Evolutionary conservation across 257 asterid genomes (phyloP).

Genomic region (Verbena officinalis): DNA sequence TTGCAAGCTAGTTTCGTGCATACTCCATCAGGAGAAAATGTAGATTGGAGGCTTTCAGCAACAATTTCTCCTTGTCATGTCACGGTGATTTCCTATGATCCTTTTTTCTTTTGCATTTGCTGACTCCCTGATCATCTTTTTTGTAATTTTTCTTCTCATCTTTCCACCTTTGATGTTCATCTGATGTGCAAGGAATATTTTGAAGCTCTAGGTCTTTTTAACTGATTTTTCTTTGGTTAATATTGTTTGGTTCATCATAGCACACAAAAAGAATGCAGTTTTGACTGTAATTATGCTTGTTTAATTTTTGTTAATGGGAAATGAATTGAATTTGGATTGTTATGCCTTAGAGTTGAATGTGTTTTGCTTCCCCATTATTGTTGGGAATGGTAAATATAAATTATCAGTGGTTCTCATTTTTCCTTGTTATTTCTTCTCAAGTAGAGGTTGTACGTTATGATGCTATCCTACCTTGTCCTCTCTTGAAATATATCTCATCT

Average conservation of each 20-base stretch:
- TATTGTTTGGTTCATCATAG: not conserved
- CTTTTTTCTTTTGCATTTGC: constrained; percentile 5
- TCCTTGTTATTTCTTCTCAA: not conserved
- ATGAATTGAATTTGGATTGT: not conserved
- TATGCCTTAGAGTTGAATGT: not conserved
- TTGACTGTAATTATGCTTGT: not conserved
- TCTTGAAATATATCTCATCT: not conserved
- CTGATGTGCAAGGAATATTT: constrained; percentile 10
- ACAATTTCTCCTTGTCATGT: constrained; percentile 96
- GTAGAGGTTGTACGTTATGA: not conserved
- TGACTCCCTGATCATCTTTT: constrained; percentile 8
- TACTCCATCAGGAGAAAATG: constrained; percentile 88
- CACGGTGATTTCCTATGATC: constrained; percentile 60
- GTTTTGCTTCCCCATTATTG: constrained; percentile 4
- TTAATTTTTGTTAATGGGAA: constrained; percentile 1
- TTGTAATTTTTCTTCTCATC: not conserved
- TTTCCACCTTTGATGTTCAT: constrained; percentile 18
- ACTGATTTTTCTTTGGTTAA: constrained; percentile 11
- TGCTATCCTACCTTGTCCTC: constrained; percentile 13
- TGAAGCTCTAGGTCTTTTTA: constrained; percentile 11
- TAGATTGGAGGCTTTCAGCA: constrained; percentile 97
- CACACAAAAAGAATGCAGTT: constrained; percentile 3
- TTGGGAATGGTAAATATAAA: not conserved
- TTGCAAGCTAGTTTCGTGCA: constrained; percentile 89
- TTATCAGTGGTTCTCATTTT: not conserved